Evolutionary conservation across 495 filamentous ascomycete species (phyloP).

Genomic region (Aspergillus campestris): DNA sequence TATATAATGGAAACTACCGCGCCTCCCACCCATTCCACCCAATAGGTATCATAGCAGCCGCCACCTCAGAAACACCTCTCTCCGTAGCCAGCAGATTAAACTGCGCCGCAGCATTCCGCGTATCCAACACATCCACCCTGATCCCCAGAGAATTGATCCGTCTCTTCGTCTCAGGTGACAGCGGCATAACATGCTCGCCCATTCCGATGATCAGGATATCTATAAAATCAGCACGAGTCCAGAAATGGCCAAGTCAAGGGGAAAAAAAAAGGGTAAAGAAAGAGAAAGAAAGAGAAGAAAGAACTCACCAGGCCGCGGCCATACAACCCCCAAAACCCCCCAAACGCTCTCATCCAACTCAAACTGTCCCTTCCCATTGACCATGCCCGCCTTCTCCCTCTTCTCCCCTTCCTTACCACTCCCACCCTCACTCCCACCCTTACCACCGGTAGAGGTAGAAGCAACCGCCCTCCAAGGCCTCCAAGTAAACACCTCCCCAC

Average conservation of each 20-base stretch:
- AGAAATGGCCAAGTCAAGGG: neutral
- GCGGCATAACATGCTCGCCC: constrained; percentile 61
- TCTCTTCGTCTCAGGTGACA: constrained; percentile 65
- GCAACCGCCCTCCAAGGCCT: constrained; percentile 54
- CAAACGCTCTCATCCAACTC: constrained; percentile 63
- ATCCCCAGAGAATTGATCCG: constrained; percentile 73
- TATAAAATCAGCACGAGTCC: constrained; percentile 27
- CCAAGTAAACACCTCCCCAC: constrained; percentile 85
- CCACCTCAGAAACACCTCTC: constrained; percentile 68
- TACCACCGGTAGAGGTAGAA: no score
- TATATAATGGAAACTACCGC: no score
- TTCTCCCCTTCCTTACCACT: neutral
- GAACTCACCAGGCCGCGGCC: constrained; percentile 81
- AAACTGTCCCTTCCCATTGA: constrained; percentile 74
- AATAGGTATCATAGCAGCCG: constrained; percentile 80
- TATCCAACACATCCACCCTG: constrained; percentile 83
- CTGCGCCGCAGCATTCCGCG: constrained; percentile 85
- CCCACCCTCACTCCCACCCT: no score
- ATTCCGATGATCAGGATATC: constrained; percentile 86
- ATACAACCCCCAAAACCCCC: constrained; percentile 69
- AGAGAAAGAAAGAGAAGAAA: neutral
- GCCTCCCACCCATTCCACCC: constrained; percentile 58
- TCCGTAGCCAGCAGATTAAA: constrained; percentile 84
- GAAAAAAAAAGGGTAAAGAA: constrained; percentile 3
- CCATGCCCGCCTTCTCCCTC: constrained; percentile 37